Conservation (phyloP, 208 protist species). For the Crithidia bombi region DNA sequence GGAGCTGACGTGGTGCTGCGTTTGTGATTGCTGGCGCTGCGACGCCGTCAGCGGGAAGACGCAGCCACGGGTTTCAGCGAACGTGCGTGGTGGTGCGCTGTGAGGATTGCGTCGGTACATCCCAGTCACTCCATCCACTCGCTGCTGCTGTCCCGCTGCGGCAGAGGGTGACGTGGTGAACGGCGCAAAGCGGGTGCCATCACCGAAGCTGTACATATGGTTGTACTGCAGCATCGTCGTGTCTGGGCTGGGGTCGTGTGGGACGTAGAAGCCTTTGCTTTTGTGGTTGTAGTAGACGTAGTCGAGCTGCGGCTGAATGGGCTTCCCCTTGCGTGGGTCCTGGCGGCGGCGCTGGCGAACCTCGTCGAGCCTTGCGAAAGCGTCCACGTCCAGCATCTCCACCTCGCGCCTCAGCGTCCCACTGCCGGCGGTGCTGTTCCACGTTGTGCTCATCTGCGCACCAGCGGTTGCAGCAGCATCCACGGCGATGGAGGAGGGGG, state of each 20-base stretch:
- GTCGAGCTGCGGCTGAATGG: conserved; percentile 34
- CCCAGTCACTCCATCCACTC: not conserved
- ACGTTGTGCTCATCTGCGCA: conserved; percentile 8
- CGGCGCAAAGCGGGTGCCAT: conserved; percentile 74
- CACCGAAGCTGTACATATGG: conserved; percentile 82
- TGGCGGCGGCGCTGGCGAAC: conserved; percentile 51
- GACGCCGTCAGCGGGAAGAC: conserved; percentile 32
- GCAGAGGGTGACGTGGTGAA: not conserved
- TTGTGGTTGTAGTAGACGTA: conserved; percentile 89
- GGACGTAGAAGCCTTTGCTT: conserved; percentile 87
- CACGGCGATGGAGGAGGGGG: conserved; percentile 3
- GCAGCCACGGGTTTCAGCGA: conserved; percentile 30
- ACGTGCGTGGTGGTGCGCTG: conserved; percentile 24
- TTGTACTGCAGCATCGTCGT: conserved; percentile 78
- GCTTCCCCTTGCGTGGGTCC: conserved; percentile 48
- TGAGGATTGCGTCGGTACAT: conserved; percentile 16
- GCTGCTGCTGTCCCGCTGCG: conserved; percentile 2
- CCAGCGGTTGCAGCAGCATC: not conserved
- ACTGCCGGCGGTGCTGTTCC: conserved; percentile 23
- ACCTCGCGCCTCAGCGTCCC: conserved; percentile 52
- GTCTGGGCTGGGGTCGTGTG: conserved; percentile 52
- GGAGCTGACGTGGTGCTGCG: not conserved
- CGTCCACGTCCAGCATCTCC: conserved; percentile 53
- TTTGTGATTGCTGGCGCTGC: conserved; percentile 6
- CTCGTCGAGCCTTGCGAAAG: conserved; percentile 48